Evolutionary conservation across 176 grass and related monocot species (phyloP).

Genomic region (Sorghum bicolor): Sorghum_bicolor_NCBIv3 NC_012873.2:924501-925000

Average conservation of each 20-base stretch:
- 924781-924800: conserved; percentile 40
- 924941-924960: conserved; percentile 17
- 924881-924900: conserved; percentile 49
- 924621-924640: conserved; percentile 85
- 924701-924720: conserved; percentile 8
- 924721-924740: conserved; percentile 47
- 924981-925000: conserved; percentile 35
- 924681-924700: neutral
- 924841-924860: conserved; percentile 45
- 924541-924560: conserved; percentile 88
- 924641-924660: conserved; percentile 79
- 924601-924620: conserved; percentile 87
- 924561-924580: conserved; percentile 67
- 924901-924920: conserved; percentile 32
- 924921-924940: conserved; percentile 35
- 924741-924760: conserved; percentile 42
- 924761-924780: conserved; percentile 66
- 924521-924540: conserved; percentile 82
- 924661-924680: neutral
- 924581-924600: conserved; percentile 84
- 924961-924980: conserved; percentile 36
- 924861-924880: conserved; percentile 34
- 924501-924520: neutral
- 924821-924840: conserved; percentile 42
- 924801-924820: conserved; percentile 42